A percentile compares a stretch with the other conserved stretches of the same genome.
phyloP scores from a whole-genome alignment of 2,329 filamentous ascomycete genomes.

The Xylaria sp. region DNA sequence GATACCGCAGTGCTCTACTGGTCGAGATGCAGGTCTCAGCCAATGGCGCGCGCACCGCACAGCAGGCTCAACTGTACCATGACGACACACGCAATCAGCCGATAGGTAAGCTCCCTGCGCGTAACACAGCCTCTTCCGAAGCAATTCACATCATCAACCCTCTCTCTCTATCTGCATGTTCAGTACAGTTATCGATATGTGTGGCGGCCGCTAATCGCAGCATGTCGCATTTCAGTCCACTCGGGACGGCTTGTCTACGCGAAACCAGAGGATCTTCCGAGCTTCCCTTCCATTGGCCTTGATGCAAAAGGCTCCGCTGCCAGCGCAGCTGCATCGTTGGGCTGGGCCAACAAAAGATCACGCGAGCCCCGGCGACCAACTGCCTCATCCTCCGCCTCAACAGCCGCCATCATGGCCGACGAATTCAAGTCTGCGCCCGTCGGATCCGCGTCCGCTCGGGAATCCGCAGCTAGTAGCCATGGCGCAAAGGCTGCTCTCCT shows the following conservation, averaged over 20 bases:
- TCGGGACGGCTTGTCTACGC: slow-evolving; percentile 38
- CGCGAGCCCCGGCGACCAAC: slow-evolving; percentile 71
- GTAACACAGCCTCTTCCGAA: slow-evolving; percentile 14
- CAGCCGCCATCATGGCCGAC: slow-evolving; percentile 35
- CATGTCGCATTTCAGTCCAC: slow-evolving; percentile 29
- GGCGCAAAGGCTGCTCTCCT: slow-evolving; percentile 77
- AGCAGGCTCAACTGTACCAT: slow-evolving; percentile 32
- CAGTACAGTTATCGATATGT: not conserved
- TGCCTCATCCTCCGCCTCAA: slow-evolving; percentile 59
- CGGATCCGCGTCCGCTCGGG: slow-evolving; percentile 55
- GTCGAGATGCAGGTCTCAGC: slow-evolving; percentile 23
- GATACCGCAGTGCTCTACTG: not conserved
- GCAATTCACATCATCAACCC: not conserved
- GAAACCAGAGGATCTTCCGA: slow-evolving; percentile 73
- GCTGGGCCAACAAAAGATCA: slow-evolving; percentile 71
- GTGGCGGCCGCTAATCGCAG: slow-evolving; percentile 4
- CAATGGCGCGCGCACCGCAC: slow-evolving; percentile 24
- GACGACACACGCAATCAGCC: slow-evolving; percentile 33
- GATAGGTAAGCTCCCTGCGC: slow-evolving; percentile 33
- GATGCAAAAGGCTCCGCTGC: slow-evolving; percentile 64
- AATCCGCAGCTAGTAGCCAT: slow-evolving; percentile 66
- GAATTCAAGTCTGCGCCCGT: not conserved
- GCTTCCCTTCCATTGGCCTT: slow-evolving; percentile 72
- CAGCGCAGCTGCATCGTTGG: slow-evolving; percentile 74
- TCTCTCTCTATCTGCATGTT: not conserved